phyloP scores from a whole-genome alignment of 129 eudicot species.

The Solidago caesia region DNA sequence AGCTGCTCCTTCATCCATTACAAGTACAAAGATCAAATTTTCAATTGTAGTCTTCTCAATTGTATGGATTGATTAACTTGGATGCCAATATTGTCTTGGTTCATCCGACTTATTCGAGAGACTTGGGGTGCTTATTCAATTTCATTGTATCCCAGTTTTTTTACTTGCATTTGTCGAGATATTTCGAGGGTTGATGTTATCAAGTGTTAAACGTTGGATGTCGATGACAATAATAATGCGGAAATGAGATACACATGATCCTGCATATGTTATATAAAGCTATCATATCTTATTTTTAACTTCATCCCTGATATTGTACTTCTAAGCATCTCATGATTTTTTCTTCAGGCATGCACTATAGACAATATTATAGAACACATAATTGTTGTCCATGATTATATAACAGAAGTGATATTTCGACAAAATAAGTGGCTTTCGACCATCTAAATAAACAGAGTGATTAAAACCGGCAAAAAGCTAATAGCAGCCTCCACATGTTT shows the following conservation, averaged over 20 bases:
- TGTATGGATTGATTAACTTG: background rate
- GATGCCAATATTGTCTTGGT: background rate
- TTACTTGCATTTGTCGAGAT: background rate
- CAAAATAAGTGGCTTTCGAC: background rate
- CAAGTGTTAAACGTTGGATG: background rate
- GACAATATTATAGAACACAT: background rate
- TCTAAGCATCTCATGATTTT: background rate
- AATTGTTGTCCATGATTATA: background rate
- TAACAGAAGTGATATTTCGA: background rate
- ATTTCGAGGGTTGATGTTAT: background rate
- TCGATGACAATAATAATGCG: background rate
- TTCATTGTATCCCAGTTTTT: background rate
- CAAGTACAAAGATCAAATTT: no score
- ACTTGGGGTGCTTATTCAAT: no score
- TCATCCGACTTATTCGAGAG: background rate
- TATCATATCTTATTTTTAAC: background rate
- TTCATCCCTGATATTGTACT: no score
- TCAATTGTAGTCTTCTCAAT: no score
- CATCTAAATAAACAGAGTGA: background rate
- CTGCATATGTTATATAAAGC: background rate
- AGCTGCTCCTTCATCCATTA: no score
- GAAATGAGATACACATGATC: background rate
- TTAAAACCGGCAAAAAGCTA: background rate
- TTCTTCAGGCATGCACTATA: background rate
- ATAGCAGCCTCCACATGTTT: background rate